A percentile compares a stretch with the other conserved stretches of the same genome.
Conservation (phyloP, 1,139 yeast genomes). For the Lodderomyces beijingensis region DNA sequence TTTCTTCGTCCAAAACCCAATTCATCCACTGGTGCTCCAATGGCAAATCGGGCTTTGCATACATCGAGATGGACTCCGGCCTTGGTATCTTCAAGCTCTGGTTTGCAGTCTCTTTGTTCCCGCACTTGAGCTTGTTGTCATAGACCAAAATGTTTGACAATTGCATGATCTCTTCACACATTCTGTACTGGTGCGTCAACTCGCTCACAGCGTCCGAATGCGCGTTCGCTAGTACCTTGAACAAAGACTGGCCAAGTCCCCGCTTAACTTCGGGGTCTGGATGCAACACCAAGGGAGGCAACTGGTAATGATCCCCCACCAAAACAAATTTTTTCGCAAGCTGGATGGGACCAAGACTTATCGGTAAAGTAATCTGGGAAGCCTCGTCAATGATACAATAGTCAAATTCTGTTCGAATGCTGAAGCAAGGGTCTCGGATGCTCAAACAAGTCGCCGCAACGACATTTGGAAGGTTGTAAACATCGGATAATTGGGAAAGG, state of each 20-base stretch:
- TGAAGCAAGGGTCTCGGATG: conserved; percentile 58
- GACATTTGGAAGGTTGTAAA: conserved; percentile 57
- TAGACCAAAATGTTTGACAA: conserved; percentile 79
- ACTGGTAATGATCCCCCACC: conserved; percentile 93
- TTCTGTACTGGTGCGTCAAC: conserved; percentile 80
- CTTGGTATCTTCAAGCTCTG: conserved; percentile 49
- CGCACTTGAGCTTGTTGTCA: conserved; percentile 72
- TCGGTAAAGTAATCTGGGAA: conserved; percentile 88
- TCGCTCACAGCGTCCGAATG: conserved; percentile 73
- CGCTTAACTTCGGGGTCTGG: conserved; percentile 47
- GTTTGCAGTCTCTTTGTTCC: conserved; percentile 57
- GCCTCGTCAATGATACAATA: conserved; percentile 97
- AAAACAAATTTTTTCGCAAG: conserved; percentile 74
- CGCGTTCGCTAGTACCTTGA: conserved; percentile 63
- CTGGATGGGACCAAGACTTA: conserved; percentile 82
- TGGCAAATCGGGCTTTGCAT: conserved; percentile 7
- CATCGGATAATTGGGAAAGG: conserved; percentile 39
- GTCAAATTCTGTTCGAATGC: conserved; percentile 62
- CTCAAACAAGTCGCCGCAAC: conserved; percentile 91
- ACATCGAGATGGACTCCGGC: conserved; percentile 17
- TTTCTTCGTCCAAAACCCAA: conserved; percentile 22
- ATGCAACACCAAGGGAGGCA: conserved; percentile 78
- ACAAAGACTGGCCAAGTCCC: conserved; percentile 78
- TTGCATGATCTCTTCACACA: conserved; percentile 87
- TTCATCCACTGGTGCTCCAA: conserved; percentile 29